These are phyloP conservation scores for Chalciporus pseudorubinellus DNA, from an alignment of 768 basidiomycete species.

Conservation along the genomic window DNA sequence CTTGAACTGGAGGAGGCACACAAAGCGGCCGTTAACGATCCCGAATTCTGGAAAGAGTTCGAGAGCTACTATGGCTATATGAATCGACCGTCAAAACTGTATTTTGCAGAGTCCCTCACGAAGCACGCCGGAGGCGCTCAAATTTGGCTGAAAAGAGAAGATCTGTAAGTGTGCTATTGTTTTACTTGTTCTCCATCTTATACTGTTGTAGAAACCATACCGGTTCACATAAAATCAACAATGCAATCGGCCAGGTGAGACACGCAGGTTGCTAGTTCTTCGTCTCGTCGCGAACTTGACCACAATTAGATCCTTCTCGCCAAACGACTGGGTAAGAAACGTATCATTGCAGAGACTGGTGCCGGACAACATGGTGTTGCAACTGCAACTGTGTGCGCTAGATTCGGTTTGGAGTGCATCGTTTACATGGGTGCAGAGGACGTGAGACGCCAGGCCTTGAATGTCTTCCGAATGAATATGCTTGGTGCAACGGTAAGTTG, in stretches of 20 bases:
- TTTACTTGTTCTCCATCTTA: conserved; percentile 3
- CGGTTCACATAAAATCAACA: conserved; percentile 99
- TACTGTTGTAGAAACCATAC: conserved; percentile 79
- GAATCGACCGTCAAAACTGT: conserved; percentile 89
- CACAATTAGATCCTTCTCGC: conserved; percentile 79
- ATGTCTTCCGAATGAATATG: conserved; percentile 98
- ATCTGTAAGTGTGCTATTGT: conserved; percentile 52
- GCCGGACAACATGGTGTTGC: conserved; percentile 99
- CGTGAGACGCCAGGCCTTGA: conserved; percentile 91
- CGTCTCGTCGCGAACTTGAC: background rate
- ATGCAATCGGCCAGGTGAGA: conserved; percentile 89
- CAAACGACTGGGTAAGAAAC: conserved; percentile 88
- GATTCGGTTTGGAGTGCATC: conserved; percentile 92
- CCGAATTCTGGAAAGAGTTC: conserved; percentile 91
- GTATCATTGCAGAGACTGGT: conserved; percentile 98
- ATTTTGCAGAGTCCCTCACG: conserved; percentile 88
- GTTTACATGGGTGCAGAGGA: conserved; percentile 99
- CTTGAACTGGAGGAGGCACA: conserved; percentile 90
- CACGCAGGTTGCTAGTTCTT: background rate
- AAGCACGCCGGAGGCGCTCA: conserved; percentile 88
- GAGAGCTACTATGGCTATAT: conserved; percentile 87
- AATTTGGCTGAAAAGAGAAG: conserved; percentile 98
- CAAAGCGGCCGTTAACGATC: conserved; percentile 81
- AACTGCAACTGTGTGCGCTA: conserved; percentile 96
- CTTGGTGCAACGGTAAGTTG: conserved; percentile 77